phyloP scores from a whole-genome alignment of 257 asterid genomes.

The Ajuga chamaepitys region DNA sequence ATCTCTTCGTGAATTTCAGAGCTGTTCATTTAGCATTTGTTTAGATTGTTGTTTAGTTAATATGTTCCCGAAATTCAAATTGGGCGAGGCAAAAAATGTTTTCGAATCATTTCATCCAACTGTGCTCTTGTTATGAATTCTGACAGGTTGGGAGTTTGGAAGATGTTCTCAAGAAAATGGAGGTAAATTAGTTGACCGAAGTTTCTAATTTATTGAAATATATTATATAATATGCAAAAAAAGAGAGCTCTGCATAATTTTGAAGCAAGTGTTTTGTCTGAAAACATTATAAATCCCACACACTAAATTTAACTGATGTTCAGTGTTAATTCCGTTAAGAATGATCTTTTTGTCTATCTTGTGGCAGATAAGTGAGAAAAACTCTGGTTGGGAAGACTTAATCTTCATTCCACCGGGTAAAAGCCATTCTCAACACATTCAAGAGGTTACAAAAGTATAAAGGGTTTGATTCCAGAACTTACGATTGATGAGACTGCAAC shows the following conservation, averaged over 20 bases:
- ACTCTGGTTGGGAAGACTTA: slow-evolving; percentile 91
- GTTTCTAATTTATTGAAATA: not conserved
- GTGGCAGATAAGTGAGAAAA: slow-evolving; percentile 57
- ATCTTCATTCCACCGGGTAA: slow-evolving; percentile 89
- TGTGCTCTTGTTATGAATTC: slow-evolving; percentile 6
- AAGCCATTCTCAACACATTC: slow-evolving; percentile 88
- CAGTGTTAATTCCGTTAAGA: no score
- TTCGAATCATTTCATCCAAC: not conserved
- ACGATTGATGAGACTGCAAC: not conserved
- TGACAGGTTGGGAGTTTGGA: slow-evolving; percentile 95
- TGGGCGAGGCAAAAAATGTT: not conserved
- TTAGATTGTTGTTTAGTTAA: not conserved
- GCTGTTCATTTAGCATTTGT: not conserved
- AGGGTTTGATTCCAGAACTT: not conserved
- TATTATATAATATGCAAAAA: not conserved
- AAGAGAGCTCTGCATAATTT: no score
- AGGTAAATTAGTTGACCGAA: slow-evolving; percentile 36
- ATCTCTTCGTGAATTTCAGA: not conserved
- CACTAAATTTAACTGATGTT: no score
- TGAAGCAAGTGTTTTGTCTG: no score
- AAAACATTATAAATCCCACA: no score
- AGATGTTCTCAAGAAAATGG: slow-evolving; percentile 91
- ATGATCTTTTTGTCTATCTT: not conserved
- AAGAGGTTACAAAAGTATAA: slow-evolving; percentile 51
- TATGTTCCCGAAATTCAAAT: not conserved